Percentiles rank a stretch among this genome's conserved stretches.
These are phyloP conservation scores for Brassica nigra DNA, from an alignment of 345 rosid genomes.

Conservation along the genomic window DNA sequence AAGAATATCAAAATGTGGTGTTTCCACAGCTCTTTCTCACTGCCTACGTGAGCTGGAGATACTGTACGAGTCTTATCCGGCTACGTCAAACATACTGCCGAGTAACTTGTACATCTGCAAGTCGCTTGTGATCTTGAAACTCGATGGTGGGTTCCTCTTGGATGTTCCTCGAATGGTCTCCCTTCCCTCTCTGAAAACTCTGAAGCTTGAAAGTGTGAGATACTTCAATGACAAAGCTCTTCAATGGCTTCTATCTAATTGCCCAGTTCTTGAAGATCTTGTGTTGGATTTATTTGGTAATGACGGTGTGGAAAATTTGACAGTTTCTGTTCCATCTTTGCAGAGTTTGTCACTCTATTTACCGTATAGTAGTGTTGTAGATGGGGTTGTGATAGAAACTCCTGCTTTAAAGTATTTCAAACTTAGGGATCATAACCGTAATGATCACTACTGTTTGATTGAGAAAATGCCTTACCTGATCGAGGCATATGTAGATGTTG, in stretches of 20 bases:
- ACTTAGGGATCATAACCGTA: background rate
- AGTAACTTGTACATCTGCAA: background rate
- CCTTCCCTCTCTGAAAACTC: background rate
- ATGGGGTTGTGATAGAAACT: background rate
- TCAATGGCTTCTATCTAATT: background rate
- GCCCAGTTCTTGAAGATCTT: background rate
- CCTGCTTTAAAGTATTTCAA: no score
- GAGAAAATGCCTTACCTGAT: no score
- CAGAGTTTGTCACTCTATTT: no score
- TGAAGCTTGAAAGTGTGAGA: background rate
- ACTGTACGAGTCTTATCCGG: no score
- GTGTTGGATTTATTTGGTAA: background rate
- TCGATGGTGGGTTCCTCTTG: background rate
- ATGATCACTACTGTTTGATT: no score
- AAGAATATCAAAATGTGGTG: no score
- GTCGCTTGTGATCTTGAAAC: background rate
- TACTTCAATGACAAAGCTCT: background rate
- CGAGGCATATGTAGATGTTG: no score
- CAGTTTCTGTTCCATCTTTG: background rate
- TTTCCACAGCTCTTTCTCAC: no score
- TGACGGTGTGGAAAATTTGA: background rate
- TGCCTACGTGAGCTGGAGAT: no score
- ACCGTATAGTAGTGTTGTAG: background rate
- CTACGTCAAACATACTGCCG: background rate
- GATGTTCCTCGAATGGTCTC: background rate